Evolutionary conservation across 1,284 basidiomycete genomes (phyloP), one percentile per base, ranked within the genome.

Genomic region (Rhodotorula sp.): DNA sequence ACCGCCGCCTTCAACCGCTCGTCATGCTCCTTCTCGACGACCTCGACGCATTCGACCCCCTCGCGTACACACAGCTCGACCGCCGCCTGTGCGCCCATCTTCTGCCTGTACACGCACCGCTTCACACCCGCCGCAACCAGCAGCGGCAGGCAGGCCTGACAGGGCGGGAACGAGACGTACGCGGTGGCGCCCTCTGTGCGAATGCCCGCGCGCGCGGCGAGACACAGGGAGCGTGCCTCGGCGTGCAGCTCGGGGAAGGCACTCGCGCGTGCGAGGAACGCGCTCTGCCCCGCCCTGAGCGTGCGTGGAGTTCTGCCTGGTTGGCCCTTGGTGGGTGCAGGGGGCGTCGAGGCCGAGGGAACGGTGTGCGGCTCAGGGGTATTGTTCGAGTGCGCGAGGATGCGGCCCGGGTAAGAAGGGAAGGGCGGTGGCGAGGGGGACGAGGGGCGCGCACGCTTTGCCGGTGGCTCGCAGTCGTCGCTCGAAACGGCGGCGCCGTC

Each of bases 101-200:
- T 53, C 39, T 70, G 64, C 9, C 72, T 70, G 59, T 74, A 78
- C 25, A 78, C 78, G 53, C 71, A 54, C 1, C 78, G 61, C 44
- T 54, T 59, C 44, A 78, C 55, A 0, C 78, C 74, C 13, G 44
- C 50, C 22, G 67, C 71, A 32, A 74, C 65, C 37, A 78, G 69
- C 27, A 78, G 55, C 12, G 69, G 72, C 34, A 77, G 51, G 39
- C 78, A 79, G 7, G 71, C 74, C 25, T 68, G 51, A 55, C 78
- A 79, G 0, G 78, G 78, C 13, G 78, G 78, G 64, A 78, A 79
- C 7, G 78, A 71, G 71, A 79, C 65, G 71, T 79, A 79, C 21
- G 71, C 67, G 21, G 78, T 79, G 29, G 72, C 37, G 25, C 72
- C 76, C 25, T 29, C 60, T 7, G 73, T 53, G 3, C 60, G 22